phyloP scores from a whole-genome alignment of 2,329 filamentous ascomycete species.

The Penicillium fuscoglaucum region DNA sequence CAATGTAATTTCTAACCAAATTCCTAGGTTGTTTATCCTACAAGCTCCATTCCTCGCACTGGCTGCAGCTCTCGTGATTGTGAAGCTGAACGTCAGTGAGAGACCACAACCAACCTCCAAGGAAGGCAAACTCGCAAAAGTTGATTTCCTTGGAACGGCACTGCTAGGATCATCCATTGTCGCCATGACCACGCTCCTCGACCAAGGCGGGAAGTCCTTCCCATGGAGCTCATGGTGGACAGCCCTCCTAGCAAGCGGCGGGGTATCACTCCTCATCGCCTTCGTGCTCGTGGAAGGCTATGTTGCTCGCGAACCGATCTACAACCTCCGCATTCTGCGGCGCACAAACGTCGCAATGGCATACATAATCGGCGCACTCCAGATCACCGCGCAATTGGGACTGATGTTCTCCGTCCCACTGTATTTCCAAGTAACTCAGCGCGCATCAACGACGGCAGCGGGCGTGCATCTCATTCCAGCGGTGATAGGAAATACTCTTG shows the following conservation, averaged over 20 bases:
- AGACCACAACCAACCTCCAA: background rate
- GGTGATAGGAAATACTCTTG: constrained; percentile 64
- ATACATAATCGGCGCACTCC: constrained; percentile 51
- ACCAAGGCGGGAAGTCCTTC: constrained; percentile 50
- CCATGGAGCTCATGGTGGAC: constrained; percentile 32
- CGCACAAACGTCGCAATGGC: constrained; percentile 32
- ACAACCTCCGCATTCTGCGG: constrained; percentile 37
- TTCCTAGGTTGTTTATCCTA: constrained; percentile 30
- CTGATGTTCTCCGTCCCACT: constrained; percentile 67
- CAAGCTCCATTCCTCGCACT: constrained; percentile 30
- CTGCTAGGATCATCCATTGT: constrained; percentile 49
- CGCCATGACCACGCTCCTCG: constrained; percentile 48
- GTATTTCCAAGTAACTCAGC: constrained; percentile 66
- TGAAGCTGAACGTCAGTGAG: constrained; percentile 40
- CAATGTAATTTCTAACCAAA: background rate
- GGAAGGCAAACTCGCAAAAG: constrained; percentile 44
- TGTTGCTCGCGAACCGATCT: constrained; percentile 38
- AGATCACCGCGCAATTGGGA: constrained; percentile 60
- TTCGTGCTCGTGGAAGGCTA: constrained; percentile 37
- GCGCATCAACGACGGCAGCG: constrained; percentile 59
- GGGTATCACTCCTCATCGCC: constrained; percentile 15
- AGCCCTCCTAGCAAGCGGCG: constrained; percentile 16
- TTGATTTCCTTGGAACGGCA: constrained; percentile 60
- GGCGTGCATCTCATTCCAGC: constrained; percentile 65
- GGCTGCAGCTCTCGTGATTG: constrained; percentile 44